A percentile compares a stretch with the other conserved stretches of the same genome.
These are phyloP conservation scores for Simmondsia chinensis DNA, from an alignment of 148 eudicot species.

Conservation along the genomic window DNA sequence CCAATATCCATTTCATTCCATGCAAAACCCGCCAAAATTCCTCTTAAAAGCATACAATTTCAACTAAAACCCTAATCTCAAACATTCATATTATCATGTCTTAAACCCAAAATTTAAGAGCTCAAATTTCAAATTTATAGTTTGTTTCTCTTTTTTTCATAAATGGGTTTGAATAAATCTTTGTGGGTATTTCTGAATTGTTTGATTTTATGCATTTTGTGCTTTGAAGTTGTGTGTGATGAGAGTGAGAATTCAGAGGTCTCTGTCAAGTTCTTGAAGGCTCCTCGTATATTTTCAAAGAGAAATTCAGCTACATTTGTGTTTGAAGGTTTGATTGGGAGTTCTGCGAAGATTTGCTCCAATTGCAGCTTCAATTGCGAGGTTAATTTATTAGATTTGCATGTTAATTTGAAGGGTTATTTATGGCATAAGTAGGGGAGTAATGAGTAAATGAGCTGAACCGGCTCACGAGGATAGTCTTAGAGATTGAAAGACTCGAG, in stretches of 20 bases:
- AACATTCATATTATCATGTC: conserved; percentile 1
- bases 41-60: too few species aligned
- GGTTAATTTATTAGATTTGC: conserved; percentile 29
- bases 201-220: conserved; percentile 41
- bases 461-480: too few species aligned
- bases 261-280: conserved; percentile 45
- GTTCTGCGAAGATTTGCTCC: conserved; percentile 24
- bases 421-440: not conserved
- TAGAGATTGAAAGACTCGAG: too few species aligned
- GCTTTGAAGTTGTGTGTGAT: conserved; percentile 27
- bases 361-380: conserved; percentile 59
- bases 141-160: conserved; percentile 8
- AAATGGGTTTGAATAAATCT: conserved; percentile 38
- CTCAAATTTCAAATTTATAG: conserved; percentile 3
- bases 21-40: too few species aligned
- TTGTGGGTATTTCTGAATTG: conserved; percentile 27
- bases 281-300: conserved; percentile 49
- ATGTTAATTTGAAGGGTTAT: not conserved
- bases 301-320: conserved; percentile 46
- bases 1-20: conserved; percentile 16
- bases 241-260: conserved; percentile 39
- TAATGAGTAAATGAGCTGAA: too few species aligned
- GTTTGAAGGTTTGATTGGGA: conserved; percentile 45
- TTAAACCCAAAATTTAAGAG: not conserved
- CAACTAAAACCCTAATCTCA: not conserved